Conservation (phyloP, 768 basidiomycete species). For the Russula abietina region DNA sequence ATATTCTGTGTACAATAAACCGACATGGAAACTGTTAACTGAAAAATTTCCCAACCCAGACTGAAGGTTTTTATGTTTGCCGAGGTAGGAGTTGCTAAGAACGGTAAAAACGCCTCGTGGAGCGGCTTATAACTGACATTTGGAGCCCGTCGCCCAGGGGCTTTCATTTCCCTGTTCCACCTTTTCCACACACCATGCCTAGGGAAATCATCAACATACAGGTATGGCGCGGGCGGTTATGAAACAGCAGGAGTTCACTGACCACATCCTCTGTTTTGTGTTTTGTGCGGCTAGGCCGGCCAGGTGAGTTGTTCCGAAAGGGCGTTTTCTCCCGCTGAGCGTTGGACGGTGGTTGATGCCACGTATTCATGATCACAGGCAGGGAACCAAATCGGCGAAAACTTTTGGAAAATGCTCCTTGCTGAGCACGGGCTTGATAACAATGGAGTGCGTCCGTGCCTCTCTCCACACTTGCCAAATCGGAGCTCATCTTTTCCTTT, state of each 20-base stretch:
- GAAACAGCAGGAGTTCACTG: background rate
- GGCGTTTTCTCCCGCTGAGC: background rate
- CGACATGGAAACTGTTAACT: background rate
- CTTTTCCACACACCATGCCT: slow-evolving; percentile 42
- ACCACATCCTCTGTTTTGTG: background rate
- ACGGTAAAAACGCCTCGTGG: slow-evolving; percentile 20
- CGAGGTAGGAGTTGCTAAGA: background rate
- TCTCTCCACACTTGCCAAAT: background rate
- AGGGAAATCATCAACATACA: slow-evolving; percentile 83
- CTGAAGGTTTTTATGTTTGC: background rate
- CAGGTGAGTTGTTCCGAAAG: slow-evolving; percentile 50
- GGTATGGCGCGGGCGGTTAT: slow-evolving; percentile 31
- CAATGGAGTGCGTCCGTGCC: slow-evolving; percentile 47
- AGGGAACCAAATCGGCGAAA: slow-evolving; percentile 74
- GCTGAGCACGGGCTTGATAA: slow-evolving; percentile 79
- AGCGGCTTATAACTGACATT: background rate
- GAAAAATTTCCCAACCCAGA: background rate
- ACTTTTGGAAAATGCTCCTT: slow-evolving; percentile 86
- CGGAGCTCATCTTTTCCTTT: background rate
- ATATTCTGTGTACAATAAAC: background rate
- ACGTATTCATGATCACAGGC: slow-evolving; percentile 37
- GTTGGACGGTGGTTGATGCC: slow-evolving; percentile 3
- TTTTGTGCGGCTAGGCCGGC: slow-evolving; percentile 50
- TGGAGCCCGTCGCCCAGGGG: slow-evolving; percentile 7
- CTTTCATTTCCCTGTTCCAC: background rate